Conservation (phyloP, 441 rosid genomes). For the Metrosideros polymorpha region DNA sequence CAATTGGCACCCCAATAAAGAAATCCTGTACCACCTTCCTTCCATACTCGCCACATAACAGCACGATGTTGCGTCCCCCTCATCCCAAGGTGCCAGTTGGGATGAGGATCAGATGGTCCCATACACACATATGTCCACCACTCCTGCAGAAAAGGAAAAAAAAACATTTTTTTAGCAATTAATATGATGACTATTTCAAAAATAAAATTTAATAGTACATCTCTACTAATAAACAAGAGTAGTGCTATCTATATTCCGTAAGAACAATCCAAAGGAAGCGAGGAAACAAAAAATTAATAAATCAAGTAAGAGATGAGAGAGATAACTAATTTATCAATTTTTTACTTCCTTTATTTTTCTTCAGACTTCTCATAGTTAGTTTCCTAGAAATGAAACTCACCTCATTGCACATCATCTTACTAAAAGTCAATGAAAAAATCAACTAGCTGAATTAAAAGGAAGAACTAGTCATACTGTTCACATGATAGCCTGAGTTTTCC, state of each 20-base stretch:
- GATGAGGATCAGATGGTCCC: slow-evolving; percentile 98
- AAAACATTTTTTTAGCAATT: slow-evolving; percentile 2
- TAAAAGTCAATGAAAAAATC: background rate
- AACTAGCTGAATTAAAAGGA: background rate
- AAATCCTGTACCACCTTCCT: slow-evolving; percentile 97
- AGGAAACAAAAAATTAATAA: background rate
- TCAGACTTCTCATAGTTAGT: background rate
- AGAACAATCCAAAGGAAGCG: background rate
- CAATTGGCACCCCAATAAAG: slow-evolving; percentile 98
- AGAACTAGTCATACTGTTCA: background rate
- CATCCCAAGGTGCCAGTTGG: slow-evolving; percentile 98
- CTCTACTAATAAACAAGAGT: background rate
- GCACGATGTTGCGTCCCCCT: slow-evolving; percentile 96
- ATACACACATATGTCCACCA: slow-evolving; percentile 98
- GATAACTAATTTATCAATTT: background rate
- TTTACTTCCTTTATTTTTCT: background rate
- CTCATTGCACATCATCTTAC: background rate
- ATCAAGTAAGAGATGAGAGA: background rate
- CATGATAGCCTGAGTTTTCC: background rate
- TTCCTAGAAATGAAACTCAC: background rate
- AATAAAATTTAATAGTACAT: background rate
- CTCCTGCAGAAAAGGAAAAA: slow-evolving; percentile 39
- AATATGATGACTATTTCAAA: background rate
- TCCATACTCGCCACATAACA: slow-evolving; percentile 99
- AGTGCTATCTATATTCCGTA: background rate